A percentile compares a stretch with the other conserved stretches of the same genome.
These are phyloP conservation scores for Alternaria arbusti DNA, from an alignment of 2,329 filamentous ascomycete species.

Conservation along the genomic window DNA sequence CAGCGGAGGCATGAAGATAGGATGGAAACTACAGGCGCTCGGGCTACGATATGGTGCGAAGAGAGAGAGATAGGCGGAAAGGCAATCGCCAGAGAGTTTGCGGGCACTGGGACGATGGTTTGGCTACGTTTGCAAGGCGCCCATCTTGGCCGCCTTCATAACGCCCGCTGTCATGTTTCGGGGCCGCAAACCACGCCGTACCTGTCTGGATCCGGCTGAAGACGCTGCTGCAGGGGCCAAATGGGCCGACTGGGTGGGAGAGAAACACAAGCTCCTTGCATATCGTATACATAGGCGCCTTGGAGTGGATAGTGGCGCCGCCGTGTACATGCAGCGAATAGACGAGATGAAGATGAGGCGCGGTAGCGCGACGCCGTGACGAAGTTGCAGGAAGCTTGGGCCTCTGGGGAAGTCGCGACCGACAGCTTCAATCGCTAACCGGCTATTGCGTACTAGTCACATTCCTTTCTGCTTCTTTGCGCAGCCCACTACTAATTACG, in stretches of 20 bases:
- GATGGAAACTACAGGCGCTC: background rate
- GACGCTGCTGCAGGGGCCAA: slow-evolving; percentile 17
- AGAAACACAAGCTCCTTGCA: background rate
- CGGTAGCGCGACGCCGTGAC: slow-evolving; percentile 9
- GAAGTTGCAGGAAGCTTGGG: slow-evolving; percentile 11
- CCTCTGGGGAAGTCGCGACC: slow-evolving; percentile 14
- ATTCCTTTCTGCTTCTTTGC: background rate
- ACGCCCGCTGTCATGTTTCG: slow-evolving; percentile 16
- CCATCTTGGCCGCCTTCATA: slow-evolving; percentile 11
- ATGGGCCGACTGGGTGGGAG: slow-evolving; percentile 12
- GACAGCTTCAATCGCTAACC: background rate
- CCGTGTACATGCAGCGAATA: slow-evolving; percentile 11
- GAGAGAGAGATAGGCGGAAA: background rate
- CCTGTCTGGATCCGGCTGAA: background rate
- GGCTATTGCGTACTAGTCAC: background rate
- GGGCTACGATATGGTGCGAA: background rate
- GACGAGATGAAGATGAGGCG: slow-evolving; percentile 4
- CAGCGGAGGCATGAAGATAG: slow-evolving; percentile 10
- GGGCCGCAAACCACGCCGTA: slow-evolving; percentile 8
- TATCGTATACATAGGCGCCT: slow-evolving; percentile 7
- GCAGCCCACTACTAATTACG: background rate
- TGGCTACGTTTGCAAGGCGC: slow-evolving; percentile 13
- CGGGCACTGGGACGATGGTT: background rate
- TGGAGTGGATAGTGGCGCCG: slow-evolving; percentile 2
- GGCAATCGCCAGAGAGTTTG: background rate